These are phyloP conservation scores for Verticillium albo-atrum DNA, from an alignment of 2,329 filamentous ascomycete genomes.

Conservation along the genomic window DNA sequence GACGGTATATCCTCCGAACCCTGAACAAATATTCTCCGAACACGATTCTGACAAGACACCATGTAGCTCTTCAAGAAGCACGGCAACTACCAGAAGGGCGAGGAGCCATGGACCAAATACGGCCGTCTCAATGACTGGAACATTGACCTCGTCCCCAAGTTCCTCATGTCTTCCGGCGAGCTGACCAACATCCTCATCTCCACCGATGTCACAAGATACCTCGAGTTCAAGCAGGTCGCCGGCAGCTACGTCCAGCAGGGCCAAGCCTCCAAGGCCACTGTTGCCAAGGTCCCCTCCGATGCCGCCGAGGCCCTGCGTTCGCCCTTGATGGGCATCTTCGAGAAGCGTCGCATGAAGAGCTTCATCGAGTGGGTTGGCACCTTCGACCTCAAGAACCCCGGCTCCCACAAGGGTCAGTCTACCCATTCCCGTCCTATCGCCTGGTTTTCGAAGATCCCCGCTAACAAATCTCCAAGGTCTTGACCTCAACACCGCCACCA, in stretches of 20 bases:
- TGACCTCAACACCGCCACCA: constrained; percentile 72
- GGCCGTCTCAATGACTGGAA: constrained; percentile 98
- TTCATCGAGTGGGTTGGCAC: constrained; percentile 94
- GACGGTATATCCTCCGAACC: constrained; percentile 51
- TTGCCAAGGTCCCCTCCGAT: constrained; percentile 95
- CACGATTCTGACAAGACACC: constrained; percentile 8
- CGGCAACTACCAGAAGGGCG: constrained; percentile 71
- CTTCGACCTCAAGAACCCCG: constrained; percentile 76
- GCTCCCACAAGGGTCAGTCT: constrained; percentile 79
- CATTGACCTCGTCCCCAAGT: constrained; percentile 96
- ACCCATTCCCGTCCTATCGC: background rate
- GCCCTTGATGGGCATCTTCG: constrained; percentile 93
- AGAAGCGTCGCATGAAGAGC: constrained; percentile 94
- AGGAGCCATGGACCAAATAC: constrained; percentile 98
- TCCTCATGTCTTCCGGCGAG: constrained; percentile 97
- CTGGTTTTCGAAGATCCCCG: background rate
- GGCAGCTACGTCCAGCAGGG: constrained; percentile 96
- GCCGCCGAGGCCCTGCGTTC: constrained; percentile 86
- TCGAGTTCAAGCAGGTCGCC: constrained; percentile 91
- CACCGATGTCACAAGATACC: constrained; percentile 83
- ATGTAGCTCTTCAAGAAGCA: constrained; percentile 91
- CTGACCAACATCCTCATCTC: constrained; percentile 97
- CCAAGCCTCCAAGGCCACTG: constrained; percentile 73
- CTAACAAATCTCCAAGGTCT: constrained; percentile 54
- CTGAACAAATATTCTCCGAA: background rate